A percentile compares a stretch with the other conserved stretches of the same genome.
Evolutionary conservation across 2,329 filamentous ascomycete species (phyloP).

Genomic region (Endocalyx cinctus): DNA sequence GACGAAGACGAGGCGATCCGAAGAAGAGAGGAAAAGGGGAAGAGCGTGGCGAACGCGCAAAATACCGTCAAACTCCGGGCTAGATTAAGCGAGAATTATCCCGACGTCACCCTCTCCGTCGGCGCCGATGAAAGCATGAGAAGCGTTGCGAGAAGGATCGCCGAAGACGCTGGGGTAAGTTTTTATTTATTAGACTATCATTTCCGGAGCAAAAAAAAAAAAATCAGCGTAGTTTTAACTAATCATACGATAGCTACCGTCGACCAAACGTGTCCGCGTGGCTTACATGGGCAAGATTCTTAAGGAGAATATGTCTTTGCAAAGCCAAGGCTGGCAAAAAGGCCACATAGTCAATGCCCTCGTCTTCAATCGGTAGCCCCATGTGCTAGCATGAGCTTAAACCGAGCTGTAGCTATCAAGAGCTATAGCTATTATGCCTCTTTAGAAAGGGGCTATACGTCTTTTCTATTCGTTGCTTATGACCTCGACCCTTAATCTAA

Average conservation of each 20-base stretch:
- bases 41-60: constrained; percentile 46
- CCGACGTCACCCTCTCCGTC: constrained; percentile 58
- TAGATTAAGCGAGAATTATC: constrained; percentile 61
- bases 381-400: too few species aligned
- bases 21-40: constrained; percentile 56
- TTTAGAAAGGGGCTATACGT: too few species aligned
- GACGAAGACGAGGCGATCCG: constrained; percentile 32
- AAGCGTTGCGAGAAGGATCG: constrained; percentile 57
- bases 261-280: constrained; percentile 60
- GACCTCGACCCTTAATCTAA: too few species aligned
- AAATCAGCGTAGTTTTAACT: too few species aligned
- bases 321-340: constrained; percentile 68
- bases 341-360: constrained; percentile 75
- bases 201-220: too few species aligned
- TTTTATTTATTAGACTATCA: too few species aligned
- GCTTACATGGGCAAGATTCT: constrained; percentile 79
- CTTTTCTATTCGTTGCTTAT: too few species aligned
- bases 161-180: constrained; percentile 60
- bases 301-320: constrained; percentile 61
- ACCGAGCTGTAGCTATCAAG: too few species aligned
- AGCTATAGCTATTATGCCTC: too few species aligned
- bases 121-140: constrained; percentile 60
- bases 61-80: constrained; percentile 56
- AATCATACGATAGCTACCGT: constrained; percentile 57
- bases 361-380: constrained; percentile 49